These are phyloP conservation scores for Fusarium solani-melongenae DNA, from an alignment of 2,329 filamentous ascomycete genomes.

Conservation along the genomic window DNA sequence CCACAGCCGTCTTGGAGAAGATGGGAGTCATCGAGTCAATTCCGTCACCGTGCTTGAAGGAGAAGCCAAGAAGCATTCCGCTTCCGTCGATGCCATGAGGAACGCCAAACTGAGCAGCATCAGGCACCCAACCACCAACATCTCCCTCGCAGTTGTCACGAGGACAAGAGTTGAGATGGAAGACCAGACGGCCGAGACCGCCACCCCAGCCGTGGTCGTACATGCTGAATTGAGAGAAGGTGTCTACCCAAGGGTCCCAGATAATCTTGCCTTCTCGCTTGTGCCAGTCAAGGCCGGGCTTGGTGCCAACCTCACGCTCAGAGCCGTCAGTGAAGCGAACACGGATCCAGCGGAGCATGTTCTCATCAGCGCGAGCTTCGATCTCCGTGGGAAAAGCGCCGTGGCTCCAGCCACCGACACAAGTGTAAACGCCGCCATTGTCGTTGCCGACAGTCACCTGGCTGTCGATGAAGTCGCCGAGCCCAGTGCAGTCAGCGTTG, in stretches of 20 bases:
- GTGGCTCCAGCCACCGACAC: background rate
- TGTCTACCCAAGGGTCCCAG: background rate
- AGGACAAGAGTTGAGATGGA: background rate
- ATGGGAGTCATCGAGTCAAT: conserved; percentile 1
- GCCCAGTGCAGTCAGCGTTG: background rate
- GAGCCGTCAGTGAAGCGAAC: background rate
- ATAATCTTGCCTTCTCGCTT: background rate
- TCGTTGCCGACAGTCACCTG: background rate
- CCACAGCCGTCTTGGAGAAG: conserved; percentile 1
- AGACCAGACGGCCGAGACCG: background rate
- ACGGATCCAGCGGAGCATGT: conserved; percentile 1
- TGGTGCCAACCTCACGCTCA: background rate
- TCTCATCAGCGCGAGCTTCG: background rate
- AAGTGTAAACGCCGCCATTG: background rate
- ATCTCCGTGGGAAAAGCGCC: conserved; percentile 3
- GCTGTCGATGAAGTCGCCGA: background rate
- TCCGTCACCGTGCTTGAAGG: background rate
- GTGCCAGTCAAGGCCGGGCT: background rate
- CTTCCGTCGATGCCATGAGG: background rate
- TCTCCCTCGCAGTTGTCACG: background rate
- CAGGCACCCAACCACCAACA: background rate
- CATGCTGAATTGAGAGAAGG: background rate
- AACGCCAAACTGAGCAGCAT: background rate
- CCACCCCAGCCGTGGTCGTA: background rate
- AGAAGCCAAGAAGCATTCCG: conserved; percentile 1